phyloP scores from a whole-genome alignment of 2,329 filamentous ascomycete genomes.

The Aspergillus bombycis region DNA sequence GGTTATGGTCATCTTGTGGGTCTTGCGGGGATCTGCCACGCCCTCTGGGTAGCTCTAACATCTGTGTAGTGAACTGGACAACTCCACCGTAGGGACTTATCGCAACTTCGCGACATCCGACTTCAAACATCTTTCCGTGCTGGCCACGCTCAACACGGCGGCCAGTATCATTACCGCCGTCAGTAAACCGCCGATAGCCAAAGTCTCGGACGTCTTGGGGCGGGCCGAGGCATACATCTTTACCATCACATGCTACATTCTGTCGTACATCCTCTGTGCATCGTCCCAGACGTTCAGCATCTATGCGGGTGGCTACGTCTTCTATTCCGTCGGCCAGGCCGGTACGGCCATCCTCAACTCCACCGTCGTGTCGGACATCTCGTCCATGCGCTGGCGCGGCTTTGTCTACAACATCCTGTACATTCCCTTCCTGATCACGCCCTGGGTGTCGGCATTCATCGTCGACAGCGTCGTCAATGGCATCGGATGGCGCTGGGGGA shows the following conservation, averaged over 20 bases:
- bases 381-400: slow-evolving; percentile 44
- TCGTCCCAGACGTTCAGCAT: slow-evolving; percentile 38
- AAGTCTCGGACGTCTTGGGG: slow-evolving; percentile 48
- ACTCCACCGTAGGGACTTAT: slow-evolving; percentile 43
- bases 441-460: slow-evolving; percentile 47
- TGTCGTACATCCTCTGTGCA: slow-evolving; percentile 45
- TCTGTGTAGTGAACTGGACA: slow-evolving; percentile 38
- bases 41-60: background rate
- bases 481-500: slow-evolving; percentile 51
- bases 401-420: slow-evolving; percentile 45
- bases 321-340: slow-evolving; percentile 43
- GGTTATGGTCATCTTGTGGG: slow-evolving; percentile 37
- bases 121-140: slow-evolving; percentile 41
- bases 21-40: background rate
- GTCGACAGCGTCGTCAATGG: slow-evolving; percentile 43
- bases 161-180: slow-evolving; percentile 44
- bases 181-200: slow-evolving; percentile 47
- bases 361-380: slow-evolving; percentile 48
- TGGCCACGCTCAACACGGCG: slow-evolving; percentile 41
- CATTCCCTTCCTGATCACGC: slow-evolving; percentile 45
- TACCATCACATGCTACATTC: slow-evolving; percentile 38
- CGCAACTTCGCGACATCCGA: slow-evolving; percentile 46
- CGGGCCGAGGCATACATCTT: slow-evolving; percentile 43
- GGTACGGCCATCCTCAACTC: slow-evolving; percentile 47
- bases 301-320: slow-evolving; percentile 42